Evolutionary conservation across 1,284 basidiomycete species (phyloP).

Genomic region (Cutaneotrichosporon dermatis): DNA sequence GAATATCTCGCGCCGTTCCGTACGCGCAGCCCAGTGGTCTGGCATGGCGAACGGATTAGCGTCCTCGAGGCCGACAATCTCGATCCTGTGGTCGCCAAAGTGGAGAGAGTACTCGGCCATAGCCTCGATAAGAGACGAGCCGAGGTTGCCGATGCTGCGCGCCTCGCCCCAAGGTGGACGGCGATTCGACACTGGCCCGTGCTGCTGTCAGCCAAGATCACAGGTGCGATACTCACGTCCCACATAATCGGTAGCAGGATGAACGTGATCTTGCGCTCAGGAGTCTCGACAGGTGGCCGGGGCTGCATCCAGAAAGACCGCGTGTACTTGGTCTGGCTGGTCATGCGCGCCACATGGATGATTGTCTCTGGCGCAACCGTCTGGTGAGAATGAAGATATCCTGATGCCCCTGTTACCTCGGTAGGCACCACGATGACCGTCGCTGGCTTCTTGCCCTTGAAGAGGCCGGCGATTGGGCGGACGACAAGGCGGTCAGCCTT

Average conservation of each 20-base stretch:
- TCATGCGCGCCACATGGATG: conserved; percentile 1
- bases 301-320: background rate
- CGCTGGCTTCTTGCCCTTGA: background rate
- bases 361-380: background rate
- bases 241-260: conserved; percentile 7
- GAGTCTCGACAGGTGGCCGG: background rate
- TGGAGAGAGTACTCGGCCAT: background rate
- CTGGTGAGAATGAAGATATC: background rate
- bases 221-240: background rate
- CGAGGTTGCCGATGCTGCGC: background rate
- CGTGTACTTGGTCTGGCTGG: background rate
- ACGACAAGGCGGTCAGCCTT: background rate
- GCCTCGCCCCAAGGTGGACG: background rate
- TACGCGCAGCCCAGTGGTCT: background rate
- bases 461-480: conserved; percentile 1
- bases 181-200: background rate
- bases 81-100: background rate
- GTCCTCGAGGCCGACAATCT: conserved; percentile 14
- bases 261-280: background rate
- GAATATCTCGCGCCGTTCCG: background rate
- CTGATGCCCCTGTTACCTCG: background rate
- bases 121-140: background rate
- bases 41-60: conserved; percentile 6
- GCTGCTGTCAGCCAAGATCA: no score
- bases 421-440: background rate